Conservation (phyloP, 2,329 filamentous ascomycete genomes). For the Hymenoscyphus linearis region DNA sequence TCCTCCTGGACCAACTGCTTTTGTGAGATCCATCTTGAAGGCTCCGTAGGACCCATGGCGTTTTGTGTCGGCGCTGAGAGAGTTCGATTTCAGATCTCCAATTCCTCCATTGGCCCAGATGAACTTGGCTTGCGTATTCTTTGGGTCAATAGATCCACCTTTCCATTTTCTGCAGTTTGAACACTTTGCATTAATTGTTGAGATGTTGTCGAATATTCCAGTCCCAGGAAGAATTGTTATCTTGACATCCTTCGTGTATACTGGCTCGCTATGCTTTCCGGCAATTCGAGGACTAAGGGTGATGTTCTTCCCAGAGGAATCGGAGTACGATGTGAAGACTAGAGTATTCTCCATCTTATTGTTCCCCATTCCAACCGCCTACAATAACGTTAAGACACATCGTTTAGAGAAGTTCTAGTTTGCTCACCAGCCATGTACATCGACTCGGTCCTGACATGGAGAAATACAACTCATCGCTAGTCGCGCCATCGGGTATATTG, state of each 20-base stretch:
- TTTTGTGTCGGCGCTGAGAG: slow-evolving; percentile 40
- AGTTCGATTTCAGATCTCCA: slow-evolving; percentile 40
- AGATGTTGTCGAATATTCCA: slow-evolving; percentile 38
- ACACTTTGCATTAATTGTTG: slow-evolving; percentile 48
- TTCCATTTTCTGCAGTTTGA: slow-evolving; percentile 48
- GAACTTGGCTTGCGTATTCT: slow-evolving; percentile 42
- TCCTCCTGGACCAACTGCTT: slow-evolving; percentile 42
- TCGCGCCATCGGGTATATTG: slow-evolving; percentile 42
- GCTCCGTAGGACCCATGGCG: slow-evolving; percentile 49
- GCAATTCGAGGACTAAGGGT: slow-evolving; percentile 52
- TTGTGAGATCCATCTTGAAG: slow-evolving; percentile 51
- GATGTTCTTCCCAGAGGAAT: slow-evolving; percentile 41
- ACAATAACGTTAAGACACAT: not conserved
- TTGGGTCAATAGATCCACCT: slow-evolving; percentile 44
- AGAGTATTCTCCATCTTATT: slow-evolving; percentile 47
- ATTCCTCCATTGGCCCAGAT: slow-evolving; percentile 52
- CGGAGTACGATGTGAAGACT: slow-evolving; percentile 50
- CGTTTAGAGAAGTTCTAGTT: not conserved
- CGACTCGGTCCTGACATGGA: slow-evolving; percentile 43
- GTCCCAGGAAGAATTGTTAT: slow-evolving; percentile 43
- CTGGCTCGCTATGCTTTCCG: slow-evolving; percentile 47
- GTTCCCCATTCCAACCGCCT: slow-evolving; percentile 49
- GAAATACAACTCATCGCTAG: slow-evolving; percentile 47
- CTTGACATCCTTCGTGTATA: slow-evolving; percentile 38
- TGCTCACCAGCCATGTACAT: slow-evolving; percentile 42